A percentile compares a stretch with the other conserved stretches of the same genome.
Conservation (phyloP, 331 rosid genomes). For the Quercus phellos region DNA sequence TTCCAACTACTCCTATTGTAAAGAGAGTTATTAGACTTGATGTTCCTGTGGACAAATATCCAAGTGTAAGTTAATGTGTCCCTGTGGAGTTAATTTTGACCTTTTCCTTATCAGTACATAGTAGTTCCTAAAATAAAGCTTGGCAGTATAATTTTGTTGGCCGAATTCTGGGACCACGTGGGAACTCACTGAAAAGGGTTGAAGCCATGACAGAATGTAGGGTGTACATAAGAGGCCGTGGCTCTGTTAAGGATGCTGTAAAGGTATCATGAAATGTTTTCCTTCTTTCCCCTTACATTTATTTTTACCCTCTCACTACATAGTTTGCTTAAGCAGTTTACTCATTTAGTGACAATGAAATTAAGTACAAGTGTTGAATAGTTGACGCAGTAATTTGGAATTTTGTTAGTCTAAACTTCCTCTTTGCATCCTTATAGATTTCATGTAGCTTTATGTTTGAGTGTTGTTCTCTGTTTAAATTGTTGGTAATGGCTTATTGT, state of each 20-base stretch:
- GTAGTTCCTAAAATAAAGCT: constrained; percentile 25
- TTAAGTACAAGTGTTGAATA: not conserved
- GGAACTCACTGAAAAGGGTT: constrained; percentile 90
- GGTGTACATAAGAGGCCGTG: constrained; percentile 88
- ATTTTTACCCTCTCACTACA: not conserved
- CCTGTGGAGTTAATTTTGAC: constrained; percentile 3
- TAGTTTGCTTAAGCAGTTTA: not conserved
- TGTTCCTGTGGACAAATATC: constrained; percentile 88
- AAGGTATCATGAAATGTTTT: constrained; percentile 41
- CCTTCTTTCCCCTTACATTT: not conserved
- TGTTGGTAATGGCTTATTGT: not conserved
- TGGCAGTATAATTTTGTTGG: constrained; percentile 95
- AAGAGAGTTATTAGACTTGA: constrained; percentile 87
- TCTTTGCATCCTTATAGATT: not conserved
- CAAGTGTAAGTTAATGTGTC: constrained; percentile 54
- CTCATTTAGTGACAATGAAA: not conserved
- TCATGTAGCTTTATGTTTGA: not conserved
- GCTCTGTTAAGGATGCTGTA: constrained; percentile 84
- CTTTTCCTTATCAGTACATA: constrained; percentile 19
- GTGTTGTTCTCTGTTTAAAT: not conserved
- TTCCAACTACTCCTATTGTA: constrained; percentile 62
- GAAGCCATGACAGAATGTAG: constrained; percentile 92
- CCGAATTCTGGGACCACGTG: constrained; percentile 93
- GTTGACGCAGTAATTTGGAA: not conserved
- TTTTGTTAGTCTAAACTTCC: not conserved